phyloP scores from a whole-genome alignment of 306 rosid genomes.

The Crataegus laevigata region DNA sequence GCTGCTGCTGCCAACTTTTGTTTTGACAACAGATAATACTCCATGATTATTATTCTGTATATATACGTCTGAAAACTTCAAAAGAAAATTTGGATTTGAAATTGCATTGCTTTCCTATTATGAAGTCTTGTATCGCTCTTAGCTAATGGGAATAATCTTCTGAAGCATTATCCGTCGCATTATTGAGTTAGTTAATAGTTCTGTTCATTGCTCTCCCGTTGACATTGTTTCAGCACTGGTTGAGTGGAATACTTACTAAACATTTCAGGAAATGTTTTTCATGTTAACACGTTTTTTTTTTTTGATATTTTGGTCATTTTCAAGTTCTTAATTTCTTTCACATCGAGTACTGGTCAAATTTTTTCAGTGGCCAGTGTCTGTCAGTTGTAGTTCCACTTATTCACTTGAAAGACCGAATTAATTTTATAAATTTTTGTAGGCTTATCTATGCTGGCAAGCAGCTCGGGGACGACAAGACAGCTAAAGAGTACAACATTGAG shows the following conservation, averaged over 20 bases:
- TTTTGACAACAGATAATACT: background rate
- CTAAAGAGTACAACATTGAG: conserved; percentile 94
- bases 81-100: background rate
- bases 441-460: conserved; percentile 97
- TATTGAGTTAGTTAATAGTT: background rate
- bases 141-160: background rate
- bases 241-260: background rate
- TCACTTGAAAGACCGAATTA: background rate
- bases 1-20: background rate
- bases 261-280: background rate
- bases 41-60: background rate
- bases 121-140: background rate
- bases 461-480: conserved; percentile 97
- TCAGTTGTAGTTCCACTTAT: background rate
- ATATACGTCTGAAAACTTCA: background rate
- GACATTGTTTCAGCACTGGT: background rate
- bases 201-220: background rate
- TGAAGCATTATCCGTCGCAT: background rate
- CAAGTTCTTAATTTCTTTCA: background rate
- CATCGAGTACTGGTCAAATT: background rate
- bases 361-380: background rate
- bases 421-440: conserved; percentile 38
- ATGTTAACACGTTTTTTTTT: background rate
- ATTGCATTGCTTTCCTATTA: background rate
- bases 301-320: background rate